A percentile compares a stretch with the other conserved stretches of the same genome.
These are phyloP conservation scores for Annulohypoxylon maeteangense DNA, from an alignment of 495 filamentous ascomycete genomes.

Conservation along the genomic window DNA sequence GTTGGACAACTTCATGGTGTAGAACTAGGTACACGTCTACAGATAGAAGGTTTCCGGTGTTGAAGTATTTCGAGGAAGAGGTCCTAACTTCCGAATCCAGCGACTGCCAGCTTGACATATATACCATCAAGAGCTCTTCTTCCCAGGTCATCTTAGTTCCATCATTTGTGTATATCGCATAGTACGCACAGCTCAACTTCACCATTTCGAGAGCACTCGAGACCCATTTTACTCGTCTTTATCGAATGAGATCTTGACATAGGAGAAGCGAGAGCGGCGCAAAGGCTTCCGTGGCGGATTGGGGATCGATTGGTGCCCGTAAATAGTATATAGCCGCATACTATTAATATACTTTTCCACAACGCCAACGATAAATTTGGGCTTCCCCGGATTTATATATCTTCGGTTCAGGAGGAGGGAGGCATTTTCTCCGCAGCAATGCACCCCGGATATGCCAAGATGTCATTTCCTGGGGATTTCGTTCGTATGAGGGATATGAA, in stretches of 20 bases:
- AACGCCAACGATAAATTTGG: background rate
- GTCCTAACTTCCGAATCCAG: background rate
- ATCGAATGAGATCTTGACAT: conserved; percentile 15
- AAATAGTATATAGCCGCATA: conserved; percentile 14
- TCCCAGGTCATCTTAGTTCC: conserved; percentile 6
- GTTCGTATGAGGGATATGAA: background rate
- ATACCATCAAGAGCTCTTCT: conserved; percentile 21
- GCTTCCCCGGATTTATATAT: conserved; percentile 36
- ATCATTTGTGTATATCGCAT: conserved; percentile 17
- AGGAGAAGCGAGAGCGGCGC: conserved; percentile 25
- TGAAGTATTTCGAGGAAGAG: background rate
- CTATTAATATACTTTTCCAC: conserved; percentile 17
- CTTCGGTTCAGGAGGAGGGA: conserved; percentile 13
- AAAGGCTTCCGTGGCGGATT: conserved; percentile 27
- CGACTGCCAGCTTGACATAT: conserved; percentile 9
- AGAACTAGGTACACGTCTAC: background rate
- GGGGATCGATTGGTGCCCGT: background rate
- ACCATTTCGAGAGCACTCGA: conserved; percentile 1
- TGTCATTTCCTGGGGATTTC: background rate
- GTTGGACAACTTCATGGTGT: conserved; percentile 37
- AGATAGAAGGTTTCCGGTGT: background rate
- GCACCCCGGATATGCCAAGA: conserved; percentile 16
- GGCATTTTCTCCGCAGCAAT: background rate
- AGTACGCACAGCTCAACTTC: background rate
- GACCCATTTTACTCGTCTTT: conserved; percentile 1